A percentile compares a stretch with the other conserved stretches of the same genome.
phyloP scores from a whole-genome alignment of 805 yeast genomes.

The Kluyveromyces dobzhanskii region DNA sequence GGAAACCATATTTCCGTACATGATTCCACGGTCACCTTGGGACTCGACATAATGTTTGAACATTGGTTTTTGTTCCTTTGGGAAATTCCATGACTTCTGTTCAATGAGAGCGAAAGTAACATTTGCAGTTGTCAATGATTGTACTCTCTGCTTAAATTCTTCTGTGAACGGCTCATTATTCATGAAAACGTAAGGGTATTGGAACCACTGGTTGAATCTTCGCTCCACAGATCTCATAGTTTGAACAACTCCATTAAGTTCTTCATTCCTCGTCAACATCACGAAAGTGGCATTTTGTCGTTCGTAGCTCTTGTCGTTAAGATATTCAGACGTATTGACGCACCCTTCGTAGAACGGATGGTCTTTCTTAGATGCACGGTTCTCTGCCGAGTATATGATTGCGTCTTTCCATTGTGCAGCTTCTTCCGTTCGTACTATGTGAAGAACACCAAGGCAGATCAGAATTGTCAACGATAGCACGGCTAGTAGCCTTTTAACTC shows the following conservation, averaged over 20 bases:
- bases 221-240: conserved; percentile 72
- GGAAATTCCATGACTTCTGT: conserved; percentile 62
- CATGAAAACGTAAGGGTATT: conserved; percentile 86
- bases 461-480: neutral
- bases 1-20: conserved; percentile 75
- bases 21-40: conserved; percentile 77
- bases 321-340: conserved; percentile 36
- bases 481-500: neutral
- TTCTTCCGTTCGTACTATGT: neutral
- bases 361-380: conserved; percentile 23
- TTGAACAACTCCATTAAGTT: conserved; percentile 63
- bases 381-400: conserved; percentile 4
- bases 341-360: conserved; percentile 52
- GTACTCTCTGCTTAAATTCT: conserved; percentile 50
- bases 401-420: conserved; percentile 9
- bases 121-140: conserved; percentile 44
- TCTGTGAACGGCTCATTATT: conserved; percentile 70
- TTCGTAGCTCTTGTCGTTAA: conserved; percentile 17
- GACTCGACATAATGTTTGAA: conserved; percentile 50
- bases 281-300: conserved; percentile 81
- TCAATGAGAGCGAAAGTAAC: conserved; percentile 68
- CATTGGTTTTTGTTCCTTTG: conserved; percentile 20
- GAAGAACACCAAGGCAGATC: neutral
- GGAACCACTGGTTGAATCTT: conserved; percentile 89
- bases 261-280: conserved; percentile 74